phyloP scores from a whole-genome alignment of 73 alveolate genomes.

The Symbiodinium pilosum region DNA sequence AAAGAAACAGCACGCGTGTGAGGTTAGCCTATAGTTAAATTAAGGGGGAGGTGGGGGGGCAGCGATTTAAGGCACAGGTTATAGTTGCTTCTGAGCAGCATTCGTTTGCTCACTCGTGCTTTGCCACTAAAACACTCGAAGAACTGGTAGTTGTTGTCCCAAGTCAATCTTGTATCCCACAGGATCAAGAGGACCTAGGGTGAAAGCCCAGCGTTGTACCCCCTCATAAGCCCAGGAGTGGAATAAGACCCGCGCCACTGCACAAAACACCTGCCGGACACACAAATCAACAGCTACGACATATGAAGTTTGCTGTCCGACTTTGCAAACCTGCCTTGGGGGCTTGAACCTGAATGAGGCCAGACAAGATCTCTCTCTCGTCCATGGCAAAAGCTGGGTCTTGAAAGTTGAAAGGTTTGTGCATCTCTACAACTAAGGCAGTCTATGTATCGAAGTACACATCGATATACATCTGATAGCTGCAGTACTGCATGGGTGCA shows the following conservation, averaged over 20 bases:
- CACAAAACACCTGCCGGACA: not conserved
- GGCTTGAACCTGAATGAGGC: not conserved
- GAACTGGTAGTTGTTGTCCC: not conserved
- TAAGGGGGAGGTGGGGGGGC: too few relatives aligned
- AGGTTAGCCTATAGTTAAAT: too few relatives aligned
- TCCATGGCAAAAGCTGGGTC: not conserved
- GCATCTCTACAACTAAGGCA: too few relatives aligned
- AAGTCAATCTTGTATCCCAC: not conserved
- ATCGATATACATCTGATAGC: too few relatives aligned
- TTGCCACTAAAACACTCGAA: not conserved
- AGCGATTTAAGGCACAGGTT: too few relatives aligned
- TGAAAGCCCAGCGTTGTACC: too few relatives aligned
- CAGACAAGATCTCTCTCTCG: not conserved
- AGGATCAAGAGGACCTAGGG: not conserved
- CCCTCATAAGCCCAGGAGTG: too few relatives aligned
- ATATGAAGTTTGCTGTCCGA: not conserved
- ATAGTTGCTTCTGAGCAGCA: not conserved
- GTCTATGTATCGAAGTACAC: too few relatives aligned
- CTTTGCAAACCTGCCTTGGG: not conserved
- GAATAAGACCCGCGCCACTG: not conserved
- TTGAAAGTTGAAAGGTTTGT: not conserved
- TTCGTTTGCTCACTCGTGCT: not conserved
- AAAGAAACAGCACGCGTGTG: too few relatives aligned
- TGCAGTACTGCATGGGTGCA: not conserved
- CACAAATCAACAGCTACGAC: too few relatives aligned